Conservation (phyloP, 2,329 filamentous ascomycete genomes). For the Ambrosiella beaveri region DNA sequence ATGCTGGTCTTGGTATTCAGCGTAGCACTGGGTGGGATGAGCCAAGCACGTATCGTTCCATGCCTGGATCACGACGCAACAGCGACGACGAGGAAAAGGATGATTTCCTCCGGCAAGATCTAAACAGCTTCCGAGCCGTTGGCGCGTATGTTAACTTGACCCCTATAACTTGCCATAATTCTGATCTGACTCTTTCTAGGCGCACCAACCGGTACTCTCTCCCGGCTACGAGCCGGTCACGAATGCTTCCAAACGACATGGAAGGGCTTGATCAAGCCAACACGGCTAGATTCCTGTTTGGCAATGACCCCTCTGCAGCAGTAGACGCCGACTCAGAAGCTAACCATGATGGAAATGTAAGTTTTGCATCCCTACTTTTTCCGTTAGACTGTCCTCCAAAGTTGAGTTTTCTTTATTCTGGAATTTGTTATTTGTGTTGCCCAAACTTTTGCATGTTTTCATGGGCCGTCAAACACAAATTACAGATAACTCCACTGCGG, state of each 20-base stretch:
- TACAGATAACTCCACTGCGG: too few relatives aligned
- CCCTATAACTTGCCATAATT: background rate
- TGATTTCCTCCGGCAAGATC: conserved; percentile 49
- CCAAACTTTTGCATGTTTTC: too few relatives aligned
- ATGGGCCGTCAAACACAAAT: too few relatives aligned
- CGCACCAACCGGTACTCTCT: conserved; percentile 73
- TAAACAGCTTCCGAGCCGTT: conserved; percentile 54
- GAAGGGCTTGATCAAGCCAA: conserved; percentile 66
- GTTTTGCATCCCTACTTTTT: background rate
- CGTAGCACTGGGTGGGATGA: conserved; percentile 40
- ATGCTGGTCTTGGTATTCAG: conserved; percentile 38
- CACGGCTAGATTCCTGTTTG: conserved; percentile 71
- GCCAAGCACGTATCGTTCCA: conserved; percentile 62
- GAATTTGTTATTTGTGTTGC: too few relatives aligned
- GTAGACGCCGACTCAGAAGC: conserved; percentile 8
- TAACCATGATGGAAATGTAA: conserved; percentile 28
- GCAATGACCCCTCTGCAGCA: conserved; percentile 36
- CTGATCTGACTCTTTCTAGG: background rate
- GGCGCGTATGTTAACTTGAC: conserved; percentile 51
- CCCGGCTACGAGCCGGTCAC: conserved; percentile 55
- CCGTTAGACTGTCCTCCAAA: too few relatives aligned
- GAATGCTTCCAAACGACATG: conserved; percentile 40
- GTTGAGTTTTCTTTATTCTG: too few relatives aligned
- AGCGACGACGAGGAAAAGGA: conserved; percentile 85
- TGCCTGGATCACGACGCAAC: conserved; percentile 72